These are phyloP conservation scores for Nakazawaea laoshanensis DNA, from an alignment of 805 yeast genomes.

Conservation along the genomic window DNA sequence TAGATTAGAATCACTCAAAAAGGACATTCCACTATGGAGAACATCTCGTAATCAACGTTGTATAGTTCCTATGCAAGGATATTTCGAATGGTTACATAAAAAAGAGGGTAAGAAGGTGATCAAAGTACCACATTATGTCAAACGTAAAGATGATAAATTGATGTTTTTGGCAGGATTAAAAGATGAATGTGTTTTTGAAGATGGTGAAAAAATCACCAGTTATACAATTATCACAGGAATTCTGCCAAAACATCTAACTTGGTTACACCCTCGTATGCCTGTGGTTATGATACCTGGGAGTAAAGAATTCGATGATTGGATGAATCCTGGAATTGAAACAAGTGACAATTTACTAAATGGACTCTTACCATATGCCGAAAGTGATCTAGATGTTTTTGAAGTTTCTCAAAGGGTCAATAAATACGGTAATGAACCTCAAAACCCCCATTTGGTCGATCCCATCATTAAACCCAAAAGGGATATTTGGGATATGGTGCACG, in stretches of 20 bases:
- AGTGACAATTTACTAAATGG: conserved; percentile 33
- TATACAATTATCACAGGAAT: conserved; percentile 71
- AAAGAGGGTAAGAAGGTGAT: conserved; percentile 17
- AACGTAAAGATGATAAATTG: conserved; percentile 40
- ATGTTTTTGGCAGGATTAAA: conserved; percentile 62
- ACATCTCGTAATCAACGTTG: conserved; percentile 47
- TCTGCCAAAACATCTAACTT: conserved; percentile 50
- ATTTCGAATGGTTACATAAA: conserved; percentile 66
- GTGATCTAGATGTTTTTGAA: conserved; percentile 38
- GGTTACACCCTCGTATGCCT: conserved; percentile 81
- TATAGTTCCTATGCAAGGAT: conserved; percentile 73
- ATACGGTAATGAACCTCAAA: too few relatives aligned
- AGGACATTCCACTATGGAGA: conserved; percentile 50
- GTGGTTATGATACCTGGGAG: conserved; percentile 53
- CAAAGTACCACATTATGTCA: conserved; percentile 61
- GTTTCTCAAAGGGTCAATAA: conserved; percentile 64
- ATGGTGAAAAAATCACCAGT: conserved; percentile 24
- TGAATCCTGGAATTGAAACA: conserved; percentile 28
- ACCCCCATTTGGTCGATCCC: too few relatives aligned
- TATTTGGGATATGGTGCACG: background rate
- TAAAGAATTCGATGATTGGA: conserved; percentile 56
- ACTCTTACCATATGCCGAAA: conserved; percentile 28
- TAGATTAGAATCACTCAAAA: conserved; percentile 49
- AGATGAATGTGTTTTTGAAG: conserved; percentile 10
- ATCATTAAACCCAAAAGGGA: too few relatives aligned